These are phyloP conservation scores for Endogone sp. DNA, from an alignment of 192 early-diverging fungal genomes.

Conservation along the genomic window DNA sequence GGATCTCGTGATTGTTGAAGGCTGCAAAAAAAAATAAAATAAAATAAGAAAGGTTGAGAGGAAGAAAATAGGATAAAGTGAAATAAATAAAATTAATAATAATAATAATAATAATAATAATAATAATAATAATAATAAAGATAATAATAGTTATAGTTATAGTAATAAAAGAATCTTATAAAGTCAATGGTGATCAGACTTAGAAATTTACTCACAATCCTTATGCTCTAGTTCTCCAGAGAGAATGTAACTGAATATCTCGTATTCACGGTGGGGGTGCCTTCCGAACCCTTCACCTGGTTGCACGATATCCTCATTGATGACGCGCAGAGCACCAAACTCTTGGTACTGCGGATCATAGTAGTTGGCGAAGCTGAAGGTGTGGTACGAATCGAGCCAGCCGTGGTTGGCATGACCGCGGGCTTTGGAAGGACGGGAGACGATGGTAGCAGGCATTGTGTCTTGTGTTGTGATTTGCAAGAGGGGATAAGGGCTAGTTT, in stretches of 20 bases:
- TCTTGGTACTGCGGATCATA: conserved; percentile 22
- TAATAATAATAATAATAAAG: too few species aligned
- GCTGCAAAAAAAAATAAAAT: conserved; percentile 7
- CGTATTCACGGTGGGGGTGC: conserved; percentile 33
- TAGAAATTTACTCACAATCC: conserved; percentile 37
- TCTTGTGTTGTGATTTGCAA: not conserved
- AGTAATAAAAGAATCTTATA: too few species aligned
- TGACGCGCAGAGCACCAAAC: conserved; percentile 33
- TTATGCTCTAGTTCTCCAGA: conserved; percentile 33
- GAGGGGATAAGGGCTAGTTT: too few species aligned
- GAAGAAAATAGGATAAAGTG: not conserved
- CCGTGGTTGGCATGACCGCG: conserved; percentile 35
- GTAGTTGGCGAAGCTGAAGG: conserved; percentile 42
- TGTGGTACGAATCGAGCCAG: conserved; percentile 39
- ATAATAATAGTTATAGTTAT: too few species aligned
- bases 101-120: not conserved
- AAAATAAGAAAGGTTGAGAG: not conserved
- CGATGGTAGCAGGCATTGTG: conserved; percentile 7
- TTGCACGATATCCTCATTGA: conserved; percentile 42
- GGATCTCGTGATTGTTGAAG: conserved; percentile 33
- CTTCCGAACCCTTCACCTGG: conserved; percentile 32
- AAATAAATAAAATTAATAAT: not conserved
- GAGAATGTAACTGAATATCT: conserved; percentile 43
- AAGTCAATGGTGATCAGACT: too few species aligned
- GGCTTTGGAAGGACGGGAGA: conserved; percentile 4